Percentiles rank a stretch among this genome's conserved stretches.
phyloP scores from a whole-genome alignment of 495 filamentous ascomycete genomes.

The Daldinia grandis region DNA sequence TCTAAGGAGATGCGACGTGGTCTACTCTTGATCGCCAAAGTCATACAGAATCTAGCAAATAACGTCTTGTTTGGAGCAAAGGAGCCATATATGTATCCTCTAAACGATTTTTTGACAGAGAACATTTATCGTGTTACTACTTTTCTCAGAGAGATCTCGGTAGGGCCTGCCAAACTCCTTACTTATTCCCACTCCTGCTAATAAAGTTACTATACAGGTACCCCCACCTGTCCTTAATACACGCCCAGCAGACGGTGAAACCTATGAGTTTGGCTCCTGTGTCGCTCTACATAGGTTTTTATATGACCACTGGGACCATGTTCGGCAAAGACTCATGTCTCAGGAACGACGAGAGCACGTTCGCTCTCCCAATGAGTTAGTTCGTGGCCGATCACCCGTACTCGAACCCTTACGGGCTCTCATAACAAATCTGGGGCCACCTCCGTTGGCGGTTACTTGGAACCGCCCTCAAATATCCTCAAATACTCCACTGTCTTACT shows the following conservation, averaged over 20 bases:
- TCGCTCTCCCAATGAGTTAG: slow-evolving; percentile 59
- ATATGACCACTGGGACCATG: slow-evolving; percentile 74
- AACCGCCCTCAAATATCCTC: slow-evolving; percentile 66
- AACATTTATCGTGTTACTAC: slow-evolving; percentile 70
- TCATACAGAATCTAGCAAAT: slow-evolving; percentile 73
- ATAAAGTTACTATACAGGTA: slow-evolving; percentile 42
- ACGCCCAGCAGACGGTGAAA: slow-evolving; percentile 53
- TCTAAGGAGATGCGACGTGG: slow-evolving; percentile 73
- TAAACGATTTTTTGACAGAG: slow-evolving; percentile 70
- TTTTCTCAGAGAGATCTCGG: slow-evolving; percentile 70
- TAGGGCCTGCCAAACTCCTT: slow-evolving; percentile 36
- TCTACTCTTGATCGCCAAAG: slow-evolving; percentile 70
- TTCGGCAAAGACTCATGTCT: slow-evolving; percentile 67
- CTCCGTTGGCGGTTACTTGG: slow-evolving; percentile 69
- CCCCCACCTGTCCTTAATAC: slow-evolving; percentile 50
- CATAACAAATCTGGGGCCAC: slow-evolving; percentile 69
- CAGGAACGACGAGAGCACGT: slow-evolving; percentile 62
- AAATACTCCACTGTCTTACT: slow-evolving; percentile 67
- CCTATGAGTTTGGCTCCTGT: slow-evolving; percentile 72
- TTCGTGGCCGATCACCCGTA: slow-evolving; percentile 55
- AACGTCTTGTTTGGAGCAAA: slow-evolving; percentile 76
- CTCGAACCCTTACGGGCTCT: slow-evolving; percentile 63
- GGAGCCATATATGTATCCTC: slow-evolving; percentile 72
- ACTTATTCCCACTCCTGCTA: neutral
- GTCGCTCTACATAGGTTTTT: slow-evolving; percentile 71